Evolutionary conservation across 75 land plant species (phyloP).

Genomic region (Larix kaempferi): DNA sequence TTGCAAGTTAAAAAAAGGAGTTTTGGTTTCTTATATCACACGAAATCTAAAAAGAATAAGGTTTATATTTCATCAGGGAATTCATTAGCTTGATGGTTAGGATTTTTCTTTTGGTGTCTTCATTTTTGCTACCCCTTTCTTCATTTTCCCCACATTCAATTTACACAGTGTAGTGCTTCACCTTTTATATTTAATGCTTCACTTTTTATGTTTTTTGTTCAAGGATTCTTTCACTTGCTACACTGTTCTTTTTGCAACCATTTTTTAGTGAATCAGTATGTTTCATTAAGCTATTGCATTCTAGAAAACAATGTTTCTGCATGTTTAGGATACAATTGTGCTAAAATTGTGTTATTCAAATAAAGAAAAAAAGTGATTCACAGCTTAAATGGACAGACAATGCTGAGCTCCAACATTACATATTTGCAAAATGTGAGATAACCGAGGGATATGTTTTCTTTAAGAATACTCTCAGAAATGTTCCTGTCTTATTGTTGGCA

Average conservation of each 20-base stretch:
- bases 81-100: constrained; percentile 15
- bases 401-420: neutral
- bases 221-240: neutral
- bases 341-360: neutral
- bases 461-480: neutral
- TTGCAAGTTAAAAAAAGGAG: constrained; percentile 8
- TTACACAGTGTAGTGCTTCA: neutral
- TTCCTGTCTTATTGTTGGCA: neutral
- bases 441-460: neutral
- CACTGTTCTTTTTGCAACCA: neutral
- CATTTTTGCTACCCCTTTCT: neutral
- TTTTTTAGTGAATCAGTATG: neutral
- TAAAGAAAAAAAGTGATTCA: neutral
- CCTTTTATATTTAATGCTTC: neutral
- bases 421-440: neutral
- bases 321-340: neutral
- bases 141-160: neutral
- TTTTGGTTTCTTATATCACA: neutral
- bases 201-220: neutral
- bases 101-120: neutral
- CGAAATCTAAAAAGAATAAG: neutral
- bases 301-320: neutral
- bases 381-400: neutral
- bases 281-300: neutral
- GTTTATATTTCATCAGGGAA: neutral